phyloP scores from a whole-genome alignment of 169 alveolate species.

The Cryptosporidium sp. region DNA sequence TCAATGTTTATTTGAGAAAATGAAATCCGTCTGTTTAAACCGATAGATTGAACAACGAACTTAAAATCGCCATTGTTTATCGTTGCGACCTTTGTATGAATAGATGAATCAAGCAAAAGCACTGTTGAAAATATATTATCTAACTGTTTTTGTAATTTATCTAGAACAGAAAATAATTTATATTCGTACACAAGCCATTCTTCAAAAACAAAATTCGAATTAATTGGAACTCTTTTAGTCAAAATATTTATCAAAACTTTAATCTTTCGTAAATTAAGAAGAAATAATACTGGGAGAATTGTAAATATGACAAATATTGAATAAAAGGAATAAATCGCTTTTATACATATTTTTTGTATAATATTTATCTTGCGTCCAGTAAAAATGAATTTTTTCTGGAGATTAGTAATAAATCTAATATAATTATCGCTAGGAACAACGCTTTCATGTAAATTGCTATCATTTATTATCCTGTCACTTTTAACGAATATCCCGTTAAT shows the following conservation, averaged over 20 bases:
- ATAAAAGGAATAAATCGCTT: background rate
- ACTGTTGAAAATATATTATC: constrained; percentile 54
- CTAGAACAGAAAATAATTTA: constrained; percentile 19
- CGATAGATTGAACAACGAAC: constrained; percentile 26
- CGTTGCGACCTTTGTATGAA: constrained; percentile 44
- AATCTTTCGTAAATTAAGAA: constrained; percentile 12
- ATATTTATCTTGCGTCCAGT: background rate
- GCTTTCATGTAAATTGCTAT: background rate
- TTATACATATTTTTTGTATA: background rate
- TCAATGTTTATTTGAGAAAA: constrained; percentile 16
- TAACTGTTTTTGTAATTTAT: constrained; percentile 29
- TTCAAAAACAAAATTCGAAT: constrained; percentile 5
- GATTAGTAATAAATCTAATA: constrained; percentile 17
- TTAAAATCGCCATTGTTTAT: constrained; percentile 14
- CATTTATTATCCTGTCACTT: background rate
- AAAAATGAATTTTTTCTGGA: constrained; percentile 18
- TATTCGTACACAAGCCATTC: constrained; percentile 47
- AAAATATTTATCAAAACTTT: background rate
- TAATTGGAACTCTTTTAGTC: background rate
- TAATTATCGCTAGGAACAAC: constrained; percentile 5
- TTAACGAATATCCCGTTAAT: background rate
- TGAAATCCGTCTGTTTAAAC: constrained; percentile 17
- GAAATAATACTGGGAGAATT: constrained; percentile 16
- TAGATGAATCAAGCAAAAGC: constrained; percentile 40
- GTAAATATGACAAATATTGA: constrained; percentile 4